Base-by-base conservation (phyloP, 2,329 filamentous ascomycete genomes). In the Xenoacremonium recifei region DNA sequence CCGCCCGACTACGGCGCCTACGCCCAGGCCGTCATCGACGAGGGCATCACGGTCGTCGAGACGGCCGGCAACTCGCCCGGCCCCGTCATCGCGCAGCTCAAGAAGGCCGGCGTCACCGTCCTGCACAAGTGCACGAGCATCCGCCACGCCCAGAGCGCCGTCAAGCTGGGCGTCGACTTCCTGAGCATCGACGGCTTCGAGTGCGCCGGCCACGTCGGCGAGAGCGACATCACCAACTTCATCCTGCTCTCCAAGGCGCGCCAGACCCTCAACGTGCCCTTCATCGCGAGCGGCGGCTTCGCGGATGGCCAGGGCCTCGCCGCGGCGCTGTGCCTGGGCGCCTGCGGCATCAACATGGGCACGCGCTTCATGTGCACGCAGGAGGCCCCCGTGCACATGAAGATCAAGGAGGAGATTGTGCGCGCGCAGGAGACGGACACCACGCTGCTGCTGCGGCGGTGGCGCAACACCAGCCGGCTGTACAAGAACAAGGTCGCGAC, bases 41-140 rank as follows among this genome's bases (percentile, higher is more conserved):
- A 96, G 72, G 91, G 90, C 43, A 77, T 97, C 69, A 81, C 79
- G 51, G 85, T 97, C 48, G 92, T 97, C 55, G 93, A 97, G 72
- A 96, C 90, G 3, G 90, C 90, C 2, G 90, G 90, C 40, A 95
- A 95, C 73, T 75, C 71, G 38, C 93, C 93, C 0, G 93, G 90
- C 1, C 90, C 91, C 4, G 85, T 99, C 50, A 97, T 99, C 66
- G 76, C 80, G 62, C 81, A 89, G 73, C 78, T 99, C 40, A 99
- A 97, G 72, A 79, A 79, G 47, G 87, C 84, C 5, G 82, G 82
- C 42, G 79, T 80, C 58, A 92, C 79, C 42, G 83, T 99, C 56
- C 73, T 99, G 42, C 93, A 99, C 79, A 99, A 99, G 73, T 97
- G 93, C 75, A 99, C 93, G 7, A 95, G 89, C 5, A 95, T 99